Evolutionary conservation across 345 rosid species (phyloP), one percentile per base, ranked within the genome.

Genomic region (Eucalyptus cloeziana): DNA sequence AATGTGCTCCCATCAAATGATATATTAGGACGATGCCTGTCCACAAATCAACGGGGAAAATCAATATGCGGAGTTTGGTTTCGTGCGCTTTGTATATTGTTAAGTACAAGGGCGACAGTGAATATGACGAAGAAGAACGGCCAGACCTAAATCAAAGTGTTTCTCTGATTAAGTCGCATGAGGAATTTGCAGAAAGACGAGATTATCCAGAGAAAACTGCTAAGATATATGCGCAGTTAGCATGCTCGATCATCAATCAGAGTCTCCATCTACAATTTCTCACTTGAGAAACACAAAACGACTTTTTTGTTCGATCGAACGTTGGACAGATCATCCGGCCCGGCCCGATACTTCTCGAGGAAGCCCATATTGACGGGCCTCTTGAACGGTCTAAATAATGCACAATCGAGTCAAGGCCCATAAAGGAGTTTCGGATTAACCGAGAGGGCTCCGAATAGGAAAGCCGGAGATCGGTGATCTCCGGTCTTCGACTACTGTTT

Each of bases 11-110:
- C 22, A 31, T 67, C 22, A 67, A 0, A 31, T 7, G 79, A 31
- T 31, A 33, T 67, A 1, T 67, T 17, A 15, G 12, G 79, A 31
- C 0, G 0, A 31, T 31, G 4, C 79, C 79, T 1, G 0, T 13
- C 2, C 76, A 64, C 19, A n/a, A n/a, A 64, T 64, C 10, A n/a
- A 33, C 13, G 4, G 13, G 33, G 25, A 17, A 69, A 31, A 33
- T 33, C 7, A 0, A 40, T 69, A 69, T 5, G 37, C 3, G 10
- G 5, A 9, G 22, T 69, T 33, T 17, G 43, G 80, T 69, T 69
- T 69, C 79, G 7, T 8, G 25, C 17, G 44, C 25, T 0, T 17
- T 22, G 25, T 71, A 21, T 33, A 10, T 3, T 8, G 4, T 37
- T 19, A 71, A 71, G 44, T 19, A 5, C 22, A 2, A 5, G 10